These are phyloP conservation scores for Tricholoma furcatifolium DNA, from an alignment of 768 basidiomycete species.

Conservation along the genomic window DNA sequence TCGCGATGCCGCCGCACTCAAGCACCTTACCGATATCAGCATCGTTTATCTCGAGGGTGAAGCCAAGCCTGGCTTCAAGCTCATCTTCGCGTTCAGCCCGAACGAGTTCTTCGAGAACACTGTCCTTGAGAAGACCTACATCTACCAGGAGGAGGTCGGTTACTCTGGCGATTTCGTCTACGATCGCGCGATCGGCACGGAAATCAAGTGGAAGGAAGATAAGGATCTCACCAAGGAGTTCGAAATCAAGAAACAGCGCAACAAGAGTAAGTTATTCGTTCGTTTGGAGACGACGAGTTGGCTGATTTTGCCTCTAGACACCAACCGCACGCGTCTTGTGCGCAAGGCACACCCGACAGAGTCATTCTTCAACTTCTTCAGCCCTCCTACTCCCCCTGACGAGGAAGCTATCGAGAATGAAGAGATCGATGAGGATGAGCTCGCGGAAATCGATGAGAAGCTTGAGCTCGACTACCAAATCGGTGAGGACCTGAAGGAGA, in stretches of 20 bases:
- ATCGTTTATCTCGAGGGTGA: constrained; percentile 67
- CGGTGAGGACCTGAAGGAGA: constrained; percentile 97
- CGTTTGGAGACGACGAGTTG: background rate
- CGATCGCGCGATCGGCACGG: constrained; percentile 90
- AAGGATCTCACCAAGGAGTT: constrained; percentile 97
- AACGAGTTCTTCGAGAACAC: constrained; percentile 91
- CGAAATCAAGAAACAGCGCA: constrained; percentile 99
- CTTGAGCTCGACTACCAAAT: constrained; percentile 98
- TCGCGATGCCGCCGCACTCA: constrained; percentile 85
- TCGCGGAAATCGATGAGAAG: constrained; percentile 89
- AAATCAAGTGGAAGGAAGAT: constrained; percentile 97
- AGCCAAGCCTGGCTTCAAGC: constrained; percentile 86
- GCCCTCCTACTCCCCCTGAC: constrained; percentile 70
- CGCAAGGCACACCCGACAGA: constrained; percentile 88
- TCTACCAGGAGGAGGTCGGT: constrained; percentile 90
- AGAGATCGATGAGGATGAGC: constrained; percentile 80
- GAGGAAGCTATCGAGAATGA: constrained; percentile 66
- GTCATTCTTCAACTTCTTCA: constrained; percentile 99
- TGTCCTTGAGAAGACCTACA: constrained; percentile 88
- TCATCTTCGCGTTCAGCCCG: constrained; percentile 74
- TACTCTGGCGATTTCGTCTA: constrained; percentile 97
- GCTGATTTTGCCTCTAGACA: constrained; percentile 45
- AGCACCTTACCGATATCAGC: constrained; percentile 75
- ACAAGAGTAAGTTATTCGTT: constrained; percentile 74
- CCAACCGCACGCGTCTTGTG: constrained; percentile 79